Evolutionary conservation across 208 protist species (phyloP), one percentile per base, ranked within the genome.

Genomic region (Leptomonas pyrrhocoris): DNA sequence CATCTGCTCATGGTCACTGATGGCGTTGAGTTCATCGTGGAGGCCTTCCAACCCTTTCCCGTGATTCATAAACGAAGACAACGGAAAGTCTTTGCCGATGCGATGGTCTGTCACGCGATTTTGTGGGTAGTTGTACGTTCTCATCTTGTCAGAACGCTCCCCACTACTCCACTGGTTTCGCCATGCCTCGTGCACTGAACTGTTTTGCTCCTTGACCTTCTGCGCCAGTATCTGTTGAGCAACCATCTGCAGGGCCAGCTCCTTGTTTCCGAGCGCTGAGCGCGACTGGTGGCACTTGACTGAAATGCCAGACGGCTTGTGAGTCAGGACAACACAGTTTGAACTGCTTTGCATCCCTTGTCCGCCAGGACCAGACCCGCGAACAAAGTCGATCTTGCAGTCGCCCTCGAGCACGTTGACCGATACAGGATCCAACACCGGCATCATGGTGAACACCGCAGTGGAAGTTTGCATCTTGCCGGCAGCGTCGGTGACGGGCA

Each of bases 381-480:
- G 87, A 28, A 96, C 90, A 75, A 86, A 95, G 45, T 94, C 86
- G 54, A 97, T 92, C 43, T 87, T 88, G 73, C 89, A 95, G 68
- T 97, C 92, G 38, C 58, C 80, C 69, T 97, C 93, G 40, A 87
- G 80, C 48, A 94, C 84, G 61, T 97, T 60, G 45, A 97, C 88
- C 25, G 90, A 93, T 6, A 97, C 87, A n/a, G 90, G 88, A 70
- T 94, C 83, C 31, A 95, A 84, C 19, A 92, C 74, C 1, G 93
- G 93, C 83, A 95, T 93, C 67, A 97, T 81, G 11, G 86, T 95
- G 21, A 97, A 80, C 27, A 89, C 83, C 16, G 93, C 93, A 7
- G 93, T 97, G 7, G 90, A 95, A 2, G 93, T 97, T 59, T 97
- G 93, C 93, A 97, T 97, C 56, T 94, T 94, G 2, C 93, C 93